Base-by-base conservation (phyloP, 2,329 filamentous ascomycete genomes). In the Diaporthe sp. region DNA sequence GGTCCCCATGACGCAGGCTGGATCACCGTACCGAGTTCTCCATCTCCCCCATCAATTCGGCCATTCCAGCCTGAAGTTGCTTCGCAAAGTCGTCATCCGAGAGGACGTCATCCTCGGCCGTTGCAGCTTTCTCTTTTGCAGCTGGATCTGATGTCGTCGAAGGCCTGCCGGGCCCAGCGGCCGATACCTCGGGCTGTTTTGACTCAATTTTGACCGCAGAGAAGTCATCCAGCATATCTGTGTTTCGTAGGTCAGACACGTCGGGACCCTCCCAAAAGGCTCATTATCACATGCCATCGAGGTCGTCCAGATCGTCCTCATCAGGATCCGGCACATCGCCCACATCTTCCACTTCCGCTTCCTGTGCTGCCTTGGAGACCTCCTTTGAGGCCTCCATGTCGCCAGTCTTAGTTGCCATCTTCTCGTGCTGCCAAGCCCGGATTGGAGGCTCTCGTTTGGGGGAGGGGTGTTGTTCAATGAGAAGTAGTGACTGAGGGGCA, bases 181-280 rank as follows among this genome's bases (percentile, higher is more conserved):
- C 70, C 8, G 82, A 55, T 75, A 74, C 73, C 72, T 79, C 73
- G 76, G 83, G 80, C 31, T 83, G 81, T 82, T 87, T 89, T 79
- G 84, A 81, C 78, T 90, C 86, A 75, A 92, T 80, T 78, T 92
- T 92, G 70, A 89, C 88, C 39, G 93, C 86, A 57, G 93, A 92
- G 85, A 99, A 99, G 78, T 98, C 94, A 82, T 98, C 95, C 37
- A 99, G 92, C 84, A 98, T 94, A 80, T 98, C 96, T 96, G 78
- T 58, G 22, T 34, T n/a, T 46, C 4, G 61, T 72, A 53, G 69
- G 74, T 78, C 72, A 79, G 77, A 46, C 62, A 61, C 51, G 37
- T 73, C 22, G 39, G 53, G 49, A 44, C 51, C 57, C n/a, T n/a
- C 42, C 55, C 44, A 7, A 59, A 58, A 57, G 28, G 28, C 15